These are phyloP conservation scores for Microcyclosporella mali DNA, from an alignment of 2,329 filamentous ascomycete species.

Conservation along the genomic window DNA sequence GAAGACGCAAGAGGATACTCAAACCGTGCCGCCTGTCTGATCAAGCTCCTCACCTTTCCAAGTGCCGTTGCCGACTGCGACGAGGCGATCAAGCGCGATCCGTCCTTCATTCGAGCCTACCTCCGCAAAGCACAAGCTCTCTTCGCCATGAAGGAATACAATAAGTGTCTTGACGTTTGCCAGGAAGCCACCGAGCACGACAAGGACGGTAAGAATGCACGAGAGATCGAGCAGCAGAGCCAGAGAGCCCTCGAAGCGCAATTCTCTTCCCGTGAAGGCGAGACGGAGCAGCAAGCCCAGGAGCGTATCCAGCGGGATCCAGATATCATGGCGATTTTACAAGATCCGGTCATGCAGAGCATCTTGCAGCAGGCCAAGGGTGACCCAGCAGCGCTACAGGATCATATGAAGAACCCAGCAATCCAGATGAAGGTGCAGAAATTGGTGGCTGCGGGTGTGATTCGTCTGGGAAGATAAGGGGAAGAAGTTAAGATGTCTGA, in stretches of 20 bases:
- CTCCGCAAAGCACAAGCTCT: conserved; percentile 93
- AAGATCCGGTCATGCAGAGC: conserved; percentile 95
- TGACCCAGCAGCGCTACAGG: conserved; percentile 84
- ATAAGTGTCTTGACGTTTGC: conserved; percentile 85
- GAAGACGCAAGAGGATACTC: conserved; percentile 91
- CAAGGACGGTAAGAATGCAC: conserved; percentile 68
- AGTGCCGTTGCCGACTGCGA: conserved; percentile 90
- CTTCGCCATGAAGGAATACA: conserved; percentile 98
- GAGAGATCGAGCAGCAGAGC: conserved; percentile 90
- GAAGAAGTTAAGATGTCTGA: conserved; percentile 1
- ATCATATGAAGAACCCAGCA: conserved; percentile 91
- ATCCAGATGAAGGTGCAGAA: conserved; percentile 90
- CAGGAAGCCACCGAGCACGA: conserved; percentile 74
- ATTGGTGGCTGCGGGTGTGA: conserved; percentile 85
- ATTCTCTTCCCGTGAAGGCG: conserved; percentile 83
- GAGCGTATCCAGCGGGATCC: conserved; percentile 68
- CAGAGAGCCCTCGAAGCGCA: conserved; percentile 88
- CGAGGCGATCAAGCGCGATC: conserved; percentile 80
- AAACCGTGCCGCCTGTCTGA: conserved; percentile 92
- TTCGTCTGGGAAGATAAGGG: conserved; percentile 37
- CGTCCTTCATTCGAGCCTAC: conserved; percentile 90
- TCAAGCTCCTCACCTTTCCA: conserved; percentile 95
- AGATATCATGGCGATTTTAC: conserved; percentile 78
- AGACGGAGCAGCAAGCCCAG: conserved; percentile 85
- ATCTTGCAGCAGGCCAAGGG: conserved; percentile 94